Percentiles rank a stretch among this genome's conserved stretches.
These are phyloP conservation scores for Suillus spraguei DNA, from an alignment of 768 basidiomycete genomes.

Conservation along the genomic window DNA sequence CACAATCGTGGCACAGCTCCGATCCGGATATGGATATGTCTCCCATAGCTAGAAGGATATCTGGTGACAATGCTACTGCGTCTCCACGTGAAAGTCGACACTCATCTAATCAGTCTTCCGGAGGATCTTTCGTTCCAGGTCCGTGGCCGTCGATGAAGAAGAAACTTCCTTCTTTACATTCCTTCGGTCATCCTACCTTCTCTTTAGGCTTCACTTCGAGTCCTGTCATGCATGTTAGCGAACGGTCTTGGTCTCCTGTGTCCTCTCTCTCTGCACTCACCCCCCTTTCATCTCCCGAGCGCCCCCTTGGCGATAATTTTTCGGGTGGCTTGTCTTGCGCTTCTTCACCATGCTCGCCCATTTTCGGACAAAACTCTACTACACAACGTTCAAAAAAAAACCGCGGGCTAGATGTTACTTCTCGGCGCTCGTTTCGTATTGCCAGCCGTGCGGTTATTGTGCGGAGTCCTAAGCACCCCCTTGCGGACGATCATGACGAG, in stretches of 20 bases:
- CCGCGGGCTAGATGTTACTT: not conserved
- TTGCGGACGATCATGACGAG: not conserved
- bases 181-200: constrained; percentile 17
- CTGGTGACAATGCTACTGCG: constrained; percentile 3
- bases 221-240: constrained; percentile 13
- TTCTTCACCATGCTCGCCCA: not conserved
- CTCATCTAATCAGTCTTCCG: constrained; percentile 12
- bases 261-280: constrained; percentile 34
- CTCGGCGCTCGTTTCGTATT: not conserved
- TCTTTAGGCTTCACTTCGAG: constrained; percentile 3
- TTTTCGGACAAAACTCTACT: not conserved
- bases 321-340: not conserved
- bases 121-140: constrained; percentile 11
- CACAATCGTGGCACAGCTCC: constrained; percentile 21
- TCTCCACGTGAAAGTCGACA: constrained; percentile 7
- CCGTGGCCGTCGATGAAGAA: constrained; percentile 31
- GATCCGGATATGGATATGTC: constrained; percentile 24
- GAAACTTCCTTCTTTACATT: constrained; percentile 28
- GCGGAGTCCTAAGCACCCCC: not conserved
- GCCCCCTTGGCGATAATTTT: constrained; percentile 3
- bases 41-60: constrained; percentile 22
- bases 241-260: constrained; percentile 23
- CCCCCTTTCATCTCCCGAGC: constrained; percentile 28
- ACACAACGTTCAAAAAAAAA: not conserved
- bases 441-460: not conserved